phyloP scores from a whole-genome alignment of 176 grass and related monocot species.

The Chloris gayana region DNA sequence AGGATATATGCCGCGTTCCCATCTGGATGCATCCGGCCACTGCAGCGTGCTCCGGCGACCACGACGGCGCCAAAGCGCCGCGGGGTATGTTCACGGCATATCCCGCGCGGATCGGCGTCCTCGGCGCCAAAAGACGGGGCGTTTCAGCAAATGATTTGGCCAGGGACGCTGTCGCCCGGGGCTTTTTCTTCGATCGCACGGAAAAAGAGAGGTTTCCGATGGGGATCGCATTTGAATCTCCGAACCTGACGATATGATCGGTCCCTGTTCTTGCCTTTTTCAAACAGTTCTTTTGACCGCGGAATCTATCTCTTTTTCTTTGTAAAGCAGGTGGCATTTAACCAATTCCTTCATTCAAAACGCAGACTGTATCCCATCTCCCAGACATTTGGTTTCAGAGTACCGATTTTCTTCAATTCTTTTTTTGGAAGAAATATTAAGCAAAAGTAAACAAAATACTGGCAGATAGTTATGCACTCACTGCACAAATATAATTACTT shows the following conservation, averaged over 20 bases:
- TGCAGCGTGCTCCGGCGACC: not conserved
- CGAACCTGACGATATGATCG: not conserved
- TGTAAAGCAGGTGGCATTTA: not conserved
- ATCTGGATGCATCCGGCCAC: constrained; percentile 1
- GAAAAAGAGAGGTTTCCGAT: not conserved
- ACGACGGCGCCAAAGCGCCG: not conserved
- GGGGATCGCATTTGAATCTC: constrained; percentile 19
- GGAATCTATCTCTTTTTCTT: constrained; percentile 17
- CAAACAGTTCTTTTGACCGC: constrained; percentile 29
- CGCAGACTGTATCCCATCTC: not conserved
- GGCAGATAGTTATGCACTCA: no score
- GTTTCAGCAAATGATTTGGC: not conserved
- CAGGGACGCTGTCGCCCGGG: not conserved
- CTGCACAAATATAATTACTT: no score
- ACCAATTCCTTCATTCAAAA: not conserved
- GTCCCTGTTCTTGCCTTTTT: constrained; percentile 30
- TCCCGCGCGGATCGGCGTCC: not conserved
- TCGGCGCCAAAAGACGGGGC: not conserved
- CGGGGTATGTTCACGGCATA: constrained; percentile 29
- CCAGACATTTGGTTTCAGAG: not conserved
- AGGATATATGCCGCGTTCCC: constrained; percentile 28
- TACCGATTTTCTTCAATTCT: not conserved
- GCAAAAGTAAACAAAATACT: no score
- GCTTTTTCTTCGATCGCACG: not conserved
- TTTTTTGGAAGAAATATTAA: no score